A percentile compares a stretch with the other conserved stretches of the same genome.
Conservation (phyloP, 192 early-diverging fungal genomes). For the Paraglomus brasilianum region DNA sequence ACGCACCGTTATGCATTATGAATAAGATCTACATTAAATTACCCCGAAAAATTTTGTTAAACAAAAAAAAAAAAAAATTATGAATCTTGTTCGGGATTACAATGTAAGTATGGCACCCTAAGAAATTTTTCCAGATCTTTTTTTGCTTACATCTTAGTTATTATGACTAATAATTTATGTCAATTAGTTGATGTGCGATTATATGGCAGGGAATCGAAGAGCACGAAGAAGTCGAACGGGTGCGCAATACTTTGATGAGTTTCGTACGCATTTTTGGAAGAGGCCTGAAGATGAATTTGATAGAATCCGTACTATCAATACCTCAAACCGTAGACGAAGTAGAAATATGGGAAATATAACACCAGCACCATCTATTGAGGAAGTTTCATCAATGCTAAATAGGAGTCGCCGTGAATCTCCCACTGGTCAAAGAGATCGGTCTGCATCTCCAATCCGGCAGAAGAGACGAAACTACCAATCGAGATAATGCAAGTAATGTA, state of each 20-base stretch:
- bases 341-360: not conserved
- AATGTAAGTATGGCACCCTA: not conserved
- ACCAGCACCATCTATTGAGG: not conserved
- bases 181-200: conserved; percentile 9
- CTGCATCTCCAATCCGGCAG: not conserved
- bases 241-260: conserved; percentile 9
- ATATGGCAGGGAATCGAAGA: conserved; percentile 1
- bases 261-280: conserved; percentile 5
- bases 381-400: not conserved
- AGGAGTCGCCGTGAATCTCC: not conserved
- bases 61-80: too few relatives aligned
- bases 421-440: not conserved
- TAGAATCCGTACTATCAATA: not conserved
- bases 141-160: not conserved
- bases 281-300: conserved; percentile 1
- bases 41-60: too few relatives aligned
- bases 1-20: too few relatives aligned
- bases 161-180: not conserved
- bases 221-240: not conserved
- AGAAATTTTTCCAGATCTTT: not conserved
- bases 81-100: not conserved
- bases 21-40: too few relatives aligned
- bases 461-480: conserved; percentile 18
- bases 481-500: conserved; percentile 12
- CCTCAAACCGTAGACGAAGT: not conserved